phyloP scores from a whole-genome alignment of 1,139 yeast genomes.

The Magnusiomyces ingens region DNA sequence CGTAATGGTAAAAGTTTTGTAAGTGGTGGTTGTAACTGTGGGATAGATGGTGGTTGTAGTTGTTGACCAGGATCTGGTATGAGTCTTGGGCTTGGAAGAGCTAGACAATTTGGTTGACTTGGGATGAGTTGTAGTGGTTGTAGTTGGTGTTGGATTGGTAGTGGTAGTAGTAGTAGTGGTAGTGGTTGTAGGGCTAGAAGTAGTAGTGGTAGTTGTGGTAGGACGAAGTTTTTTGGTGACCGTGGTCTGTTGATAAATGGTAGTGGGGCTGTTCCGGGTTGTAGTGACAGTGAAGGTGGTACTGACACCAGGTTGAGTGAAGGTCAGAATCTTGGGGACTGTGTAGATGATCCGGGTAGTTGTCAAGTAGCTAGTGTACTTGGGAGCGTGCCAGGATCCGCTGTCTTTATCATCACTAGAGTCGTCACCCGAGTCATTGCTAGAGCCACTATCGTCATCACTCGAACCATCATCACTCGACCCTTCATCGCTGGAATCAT shows the following conservation, averaged over 20 bases:
- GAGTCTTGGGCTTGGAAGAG: too few relatives aligned
- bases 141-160: conserved; percentile 6
- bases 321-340: background rate
- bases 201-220: conserved; percentile 8
- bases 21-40: conserved; percentile 24
- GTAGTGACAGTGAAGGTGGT: conserved; percentile 19
- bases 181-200: conserved; percentile 27
- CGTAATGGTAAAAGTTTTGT: conserved; percentile 17
- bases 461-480: background rate
- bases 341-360: conserved; percentile 8
- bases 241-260: background rate
- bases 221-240: background rate
- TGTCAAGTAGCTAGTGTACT: conserved; percentile 6
- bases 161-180: conserved; percentile 25
- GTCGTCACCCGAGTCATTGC: conserved; percentile 24
- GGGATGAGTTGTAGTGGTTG: background rate
- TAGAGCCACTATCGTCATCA: background rate
- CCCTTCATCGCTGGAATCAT: conserved; percentile 16
- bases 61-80: conserved; percentile 1
- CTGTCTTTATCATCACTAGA: conserved; percentile 2
- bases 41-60: conserved; percentile 24
- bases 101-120: background rate
- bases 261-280: conserved; percentile 17
- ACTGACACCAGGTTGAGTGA: conserved; percentile 4
- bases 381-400: too few relatives aligned